A percentile compares a stretch with the other conserved stretches of the same genome.
These are phyloP conservation scores for Astrocystis sublimbata DNA, from an alignment of 495 filamentous ascomycete genomes.

Conservation along the genomic window DNA sequence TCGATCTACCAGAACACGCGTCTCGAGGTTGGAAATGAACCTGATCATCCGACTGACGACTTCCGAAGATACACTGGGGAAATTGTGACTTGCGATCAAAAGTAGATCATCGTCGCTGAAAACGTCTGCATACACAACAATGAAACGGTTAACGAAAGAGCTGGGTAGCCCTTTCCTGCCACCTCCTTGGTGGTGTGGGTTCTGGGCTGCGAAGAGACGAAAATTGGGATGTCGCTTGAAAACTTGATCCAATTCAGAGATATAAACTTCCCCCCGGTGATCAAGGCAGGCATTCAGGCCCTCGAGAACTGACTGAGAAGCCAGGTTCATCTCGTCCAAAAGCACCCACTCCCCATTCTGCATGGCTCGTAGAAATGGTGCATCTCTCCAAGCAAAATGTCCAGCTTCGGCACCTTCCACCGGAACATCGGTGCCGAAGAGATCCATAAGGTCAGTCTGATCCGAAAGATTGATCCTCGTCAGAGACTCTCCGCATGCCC, in stretches of 20 bases:
- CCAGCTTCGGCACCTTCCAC: conserved; percentile 85
- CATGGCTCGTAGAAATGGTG: conserved; percentile 94
- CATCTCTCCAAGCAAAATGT: conserved; percentile 91
- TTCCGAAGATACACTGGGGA: conserved; percentile 57
- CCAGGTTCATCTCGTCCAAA: conserved; percentile 98
- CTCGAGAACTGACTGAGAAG: conserved; percentile 95
- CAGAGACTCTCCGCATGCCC: conserved; percentile 72
- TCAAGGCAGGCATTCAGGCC: conserved; percentile 97
- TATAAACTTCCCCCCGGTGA: conserved; percentile 93
- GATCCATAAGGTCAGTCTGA: conserved; percentile 94
- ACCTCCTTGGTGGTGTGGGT: conserved; percentile 95
- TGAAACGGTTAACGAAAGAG: conserved; percentile 97
- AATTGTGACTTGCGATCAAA: conserved; percentile 76
- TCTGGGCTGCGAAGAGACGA: conserved; percentile 92
- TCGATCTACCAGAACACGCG: conserved; percentile 63
- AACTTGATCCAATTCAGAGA: conserved; percentile 89
- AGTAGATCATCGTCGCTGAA: conserved; percentile 79
- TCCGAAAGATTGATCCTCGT: conserved; percentile 96
- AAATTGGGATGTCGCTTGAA: conserved; percentile 90
- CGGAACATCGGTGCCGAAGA: conserved; percentile 97
- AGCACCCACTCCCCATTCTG: conserved; percentile 94
- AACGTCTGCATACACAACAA: conserved; percentile 91
- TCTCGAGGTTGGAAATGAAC: conserved; percentile 78
- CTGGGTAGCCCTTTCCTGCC: conserved; percentile 93
- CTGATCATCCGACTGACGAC: conserved; percentile 66